Percentiles rank a stretch among this genome's conserved stretches.
These are phyloP conservation scores for Gypsophila paniculata DNA, from an alignment of 179 eudicot species.

Conservation along the genomic window DNA sequence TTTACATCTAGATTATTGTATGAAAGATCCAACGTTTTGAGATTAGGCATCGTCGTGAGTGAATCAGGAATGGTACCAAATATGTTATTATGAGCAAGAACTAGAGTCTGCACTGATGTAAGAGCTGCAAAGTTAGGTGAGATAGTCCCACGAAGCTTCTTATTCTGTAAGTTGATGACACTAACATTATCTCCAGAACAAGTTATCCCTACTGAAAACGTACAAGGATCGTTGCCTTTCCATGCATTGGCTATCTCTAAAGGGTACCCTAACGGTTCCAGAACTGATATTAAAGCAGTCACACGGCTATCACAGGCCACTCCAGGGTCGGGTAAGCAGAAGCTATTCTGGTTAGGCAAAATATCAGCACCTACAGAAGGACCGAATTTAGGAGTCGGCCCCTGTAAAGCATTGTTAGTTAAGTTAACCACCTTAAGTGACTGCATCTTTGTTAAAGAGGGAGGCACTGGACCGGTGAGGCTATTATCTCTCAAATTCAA, in stretches of 20 bases:
- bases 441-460: conserved; percentile 23
- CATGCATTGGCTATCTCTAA: conserved; percentile 27
- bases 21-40: conserved; percentile 41
- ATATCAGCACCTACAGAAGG: conserved; percentile 27
- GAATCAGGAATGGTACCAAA: conserved; percentile 37
- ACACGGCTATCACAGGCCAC: conserved; percentile 39
- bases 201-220: conserved; percentile 28
- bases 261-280: conserved; percentile 46
- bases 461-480: conserved; percentile 45
- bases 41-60: conserved; percentile 36
- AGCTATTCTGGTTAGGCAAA: conserved; percentile 23
- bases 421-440: conserved; percentile 31
- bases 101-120: conserved; percentile 33
- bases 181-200: conserved; percentile 34
- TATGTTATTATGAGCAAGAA: conserved; percentile 34
- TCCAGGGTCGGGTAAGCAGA: conserved; percentile 35
- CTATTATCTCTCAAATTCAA: conserved; percentile 42
- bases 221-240: conserved; percentile 41
- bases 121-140: conserved; percentile 37
- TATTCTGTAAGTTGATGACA: conserved; percentile 28
- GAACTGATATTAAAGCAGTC: conserved; percentile 27
- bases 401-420: conserved; percentile 42
- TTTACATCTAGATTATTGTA: conserved; percentile 30
- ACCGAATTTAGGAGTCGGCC: conserved; percentile 33
- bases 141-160: conserved; percentile 30